Percentiles rank a stretch among this genome's conserved stretches.
phyloP scores from a whole-genome alignment of 75 land plant genomes.

The Adiantum capillusveneris region DNA sequence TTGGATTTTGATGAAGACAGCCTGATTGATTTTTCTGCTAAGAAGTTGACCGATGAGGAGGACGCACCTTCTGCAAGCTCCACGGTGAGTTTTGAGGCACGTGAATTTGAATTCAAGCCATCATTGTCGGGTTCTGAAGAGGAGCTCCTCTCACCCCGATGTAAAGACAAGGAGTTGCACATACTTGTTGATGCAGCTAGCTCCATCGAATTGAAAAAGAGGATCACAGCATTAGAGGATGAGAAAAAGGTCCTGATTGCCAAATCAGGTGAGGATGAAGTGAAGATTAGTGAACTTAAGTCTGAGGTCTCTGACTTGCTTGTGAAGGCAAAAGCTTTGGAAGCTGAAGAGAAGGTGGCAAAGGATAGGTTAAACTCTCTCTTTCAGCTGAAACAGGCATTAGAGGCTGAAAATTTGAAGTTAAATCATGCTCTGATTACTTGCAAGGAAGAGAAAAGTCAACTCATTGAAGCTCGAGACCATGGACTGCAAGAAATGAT shows the following conservation, averaged over 20 bases:
- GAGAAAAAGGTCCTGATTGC: background rate
- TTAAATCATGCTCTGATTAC: constrained; percentile 1
- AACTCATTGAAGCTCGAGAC: background rate
- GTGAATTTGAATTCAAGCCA: background rate
- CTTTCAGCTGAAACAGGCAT: background rate
- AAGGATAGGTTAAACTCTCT: background rate
- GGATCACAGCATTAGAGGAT: background rate
- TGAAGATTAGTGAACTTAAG: background rate
- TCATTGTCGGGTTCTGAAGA: background rate
- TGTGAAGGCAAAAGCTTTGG: background rate
- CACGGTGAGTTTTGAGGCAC: background rate
- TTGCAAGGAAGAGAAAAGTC: background rate
- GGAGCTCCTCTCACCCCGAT: background rate
- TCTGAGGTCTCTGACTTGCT: background rate
- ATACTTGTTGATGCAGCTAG: background rate
- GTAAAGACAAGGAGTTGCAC: background rate
- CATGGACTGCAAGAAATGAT: too few relatives aligned
- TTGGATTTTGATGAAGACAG: constrained; percentile 12
- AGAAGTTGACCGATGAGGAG: background rate
- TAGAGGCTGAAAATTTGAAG: constrained; percentile 1
- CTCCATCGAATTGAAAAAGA: background rate
- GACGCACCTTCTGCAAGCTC: background rate
- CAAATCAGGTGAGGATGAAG: background rate
- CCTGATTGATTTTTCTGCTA: background rate
- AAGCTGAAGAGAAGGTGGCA: too few relatives aligned